phyloP scores from a whole-genome alignment of 371 early-diverging fungal genomes.

The Smittium culicis region DNA sequence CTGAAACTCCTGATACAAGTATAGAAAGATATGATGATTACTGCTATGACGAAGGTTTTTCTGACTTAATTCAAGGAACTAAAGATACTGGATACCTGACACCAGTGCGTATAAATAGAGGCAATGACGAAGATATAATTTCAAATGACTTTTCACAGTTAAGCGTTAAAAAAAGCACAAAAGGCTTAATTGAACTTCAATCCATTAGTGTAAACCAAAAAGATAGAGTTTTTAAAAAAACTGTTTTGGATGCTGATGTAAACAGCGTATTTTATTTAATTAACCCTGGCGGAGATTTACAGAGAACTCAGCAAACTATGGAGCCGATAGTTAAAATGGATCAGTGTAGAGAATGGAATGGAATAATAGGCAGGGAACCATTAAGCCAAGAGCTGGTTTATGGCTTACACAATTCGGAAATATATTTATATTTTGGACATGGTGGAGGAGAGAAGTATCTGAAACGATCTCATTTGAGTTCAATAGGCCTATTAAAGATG shows the following conservation, averaged over 20 bases:
- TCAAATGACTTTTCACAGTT: neutral
- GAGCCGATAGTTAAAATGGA: slow-evolving; percentile 33
- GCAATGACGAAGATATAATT: neutral
- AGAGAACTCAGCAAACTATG: slow-evolving; percentile 64
- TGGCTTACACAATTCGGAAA: slow-evolving; percentile 40
- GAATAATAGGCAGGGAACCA: slow-evolving; percentile 53
- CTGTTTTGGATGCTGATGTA: slow-evolving; percentile 28
- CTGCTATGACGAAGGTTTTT: neutral
- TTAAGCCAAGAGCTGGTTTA: slow-evolving; percentile 44
- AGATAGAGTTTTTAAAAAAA: neutral
- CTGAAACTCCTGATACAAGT: neutral
- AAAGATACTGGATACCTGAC: neutral
- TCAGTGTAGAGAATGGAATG: slow-evolving; percentile 50
- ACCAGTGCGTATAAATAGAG: too few species aligned
- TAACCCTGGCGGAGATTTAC: slow-evolving; percentile 78
- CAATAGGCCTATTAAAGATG: slow-evolving; percentile 50
- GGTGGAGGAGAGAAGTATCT: slow-evolving; percentile 87
- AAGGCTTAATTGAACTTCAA: too few species aligned
- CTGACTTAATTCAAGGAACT: neutral
- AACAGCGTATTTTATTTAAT: slow-evolving; percentile 58
- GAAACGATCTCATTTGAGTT: slow-evolving; percentile 45
- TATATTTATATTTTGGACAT: slow-evolving; percentile 96
- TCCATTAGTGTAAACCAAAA: too few species aligned
- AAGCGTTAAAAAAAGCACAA: neutral
- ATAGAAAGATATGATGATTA: neutral